Evolutionary conservation across 2,329 filamentous ascomycete species (phyloP).

Genomic region (Ophiocordyceps camponoti-saundersi): DNA sequence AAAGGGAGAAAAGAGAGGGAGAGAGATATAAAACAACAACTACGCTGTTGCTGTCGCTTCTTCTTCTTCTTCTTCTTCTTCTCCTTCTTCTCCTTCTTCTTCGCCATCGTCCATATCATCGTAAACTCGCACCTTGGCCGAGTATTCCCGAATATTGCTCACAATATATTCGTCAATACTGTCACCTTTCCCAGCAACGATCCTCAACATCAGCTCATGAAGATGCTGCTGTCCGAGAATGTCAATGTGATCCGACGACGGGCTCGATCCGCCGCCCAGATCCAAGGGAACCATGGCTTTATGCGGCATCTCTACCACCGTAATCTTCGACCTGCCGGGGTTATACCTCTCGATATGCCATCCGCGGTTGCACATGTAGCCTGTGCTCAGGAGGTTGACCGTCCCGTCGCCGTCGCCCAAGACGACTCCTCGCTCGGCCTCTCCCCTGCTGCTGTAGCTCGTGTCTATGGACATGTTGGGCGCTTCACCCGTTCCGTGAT

Average conservation of each 20-base stretch:
- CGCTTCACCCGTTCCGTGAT: conserved; percentile 46
- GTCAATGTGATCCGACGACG: conserved; percentile 87
- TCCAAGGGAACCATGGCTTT: conserved; percentile 79
- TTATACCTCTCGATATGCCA: conserved; percentile 94
- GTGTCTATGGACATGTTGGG: conserved; percentile 64
- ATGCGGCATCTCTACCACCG: conserved; percentile 88
- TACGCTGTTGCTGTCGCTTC: background rate
- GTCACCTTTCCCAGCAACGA: conserved; percentile 73
- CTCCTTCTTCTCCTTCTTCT: no score
- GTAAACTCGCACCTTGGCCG: conserved; percentile 66
- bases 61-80: no score
- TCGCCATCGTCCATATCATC: conserved; percentile 36
- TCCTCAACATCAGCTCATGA: conserved; percentile 75
- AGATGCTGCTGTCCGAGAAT: conserved; percentile 78
- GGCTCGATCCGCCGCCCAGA: conserved; percentile 53
- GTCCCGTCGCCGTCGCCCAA: conserved; percentile 95
- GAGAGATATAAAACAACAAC: background rate
- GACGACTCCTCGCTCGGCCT: conserved; percentile 70
- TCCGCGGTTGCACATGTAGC: conserved; percentile 93
- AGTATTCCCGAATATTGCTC: conserved; percentile 69
- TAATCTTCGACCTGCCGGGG: conserved; percentile 64
- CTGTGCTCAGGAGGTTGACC: conserved; percentile 73
- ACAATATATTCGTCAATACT: conserved; percentile 61
- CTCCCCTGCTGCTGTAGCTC: conserved; percentile 40
- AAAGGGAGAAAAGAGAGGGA: no score